phyloP scores from a whole-genome alignment of 2,329 filamentous ascomycete species.

The Didymella glomerata region DNA sequence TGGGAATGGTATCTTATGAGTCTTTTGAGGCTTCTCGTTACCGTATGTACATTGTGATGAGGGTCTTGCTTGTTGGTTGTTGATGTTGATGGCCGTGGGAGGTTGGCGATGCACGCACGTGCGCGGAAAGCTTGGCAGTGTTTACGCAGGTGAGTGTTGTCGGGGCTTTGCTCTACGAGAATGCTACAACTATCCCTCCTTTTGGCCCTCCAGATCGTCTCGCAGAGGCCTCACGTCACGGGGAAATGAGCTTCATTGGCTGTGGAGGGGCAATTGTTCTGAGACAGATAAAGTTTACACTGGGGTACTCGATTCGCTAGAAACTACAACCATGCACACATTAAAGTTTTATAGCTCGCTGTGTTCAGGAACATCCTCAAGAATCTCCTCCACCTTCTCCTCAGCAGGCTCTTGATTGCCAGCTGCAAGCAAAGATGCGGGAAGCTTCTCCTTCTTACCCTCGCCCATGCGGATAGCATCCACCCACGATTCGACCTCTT shows the following conservation, averaged over 20 bases:
- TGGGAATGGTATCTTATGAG: neutral
- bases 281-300: neutral
- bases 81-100: constrained; percentile 11
- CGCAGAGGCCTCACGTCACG: neutral
- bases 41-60: constrained; percentile 12
- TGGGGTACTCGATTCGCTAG: neutral
- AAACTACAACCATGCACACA: constrained; percentile 5
- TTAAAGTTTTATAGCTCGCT: constrained; percentile 34
- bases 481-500: constrained; percentile 82
- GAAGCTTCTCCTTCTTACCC: constrained; percentile 76
- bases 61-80: neutral
- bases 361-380: constrained; percentile 31
- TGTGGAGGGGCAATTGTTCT: neutral
- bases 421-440: constrained; percentile 56
- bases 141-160: neutral
- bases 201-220: neutral
- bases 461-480: constrained; percentile 92
- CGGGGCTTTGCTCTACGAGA: neutral
- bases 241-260: neutral
- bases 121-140: constrained; percentile 22
- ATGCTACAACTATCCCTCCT: neutral
- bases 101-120: constrained; percentile 22
- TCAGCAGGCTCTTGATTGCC: constrained; percentile 31
- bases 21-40: neutral
- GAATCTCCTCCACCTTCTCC: constrained; percentile 43